A percentile compares a stretch with the other conserved stretches of the same genome.
Conservation (phyloP, 2,329 filamentous ascomycete genomes). For the Xylariaceae sp. region DNA sequence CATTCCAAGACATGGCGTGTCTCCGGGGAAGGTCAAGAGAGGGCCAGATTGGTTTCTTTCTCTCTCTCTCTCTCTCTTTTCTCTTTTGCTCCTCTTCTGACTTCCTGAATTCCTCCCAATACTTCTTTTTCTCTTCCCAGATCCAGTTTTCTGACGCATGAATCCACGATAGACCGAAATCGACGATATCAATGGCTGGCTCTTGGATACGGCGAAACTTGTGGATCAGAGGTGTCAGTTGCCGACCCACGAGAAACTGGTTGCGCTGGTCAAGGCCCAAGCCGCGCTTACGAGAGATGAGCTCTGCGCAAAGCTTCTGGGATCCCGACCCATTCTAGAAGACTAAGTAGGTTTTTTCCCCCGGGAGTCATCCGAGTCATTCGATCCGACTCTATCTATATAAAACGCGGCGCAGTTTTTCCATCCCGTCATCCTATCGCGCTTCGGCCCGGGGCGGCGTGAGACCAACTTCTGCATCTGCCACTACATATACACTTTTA, state of each 20-base stretch:
- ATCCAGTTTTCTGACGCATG: background rate
- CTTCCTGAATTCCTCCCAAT: background rate
- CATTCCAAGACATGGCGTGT: constrained; percentile 22
- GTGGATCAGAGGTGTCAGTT: constrained; percentile 34
- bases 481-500: too few relatives aligned
- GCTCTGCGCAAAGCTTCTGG: constrained; percentile 22
- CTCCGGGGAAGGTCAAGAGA: background rate
- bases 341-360: background rate
- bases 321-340: background rate
- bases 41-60: background rate
- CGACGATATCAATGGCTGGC: constrained; percentile 50
- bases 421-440: too few relatives aligned
- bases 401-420: too few relatives aligned
- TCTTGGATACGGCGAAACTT: constrained; percentile 42
- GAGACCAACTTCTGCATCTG: background rate
- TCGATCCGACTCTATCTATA: too few relatives aligned
- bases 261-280: constrained; percentile 39
- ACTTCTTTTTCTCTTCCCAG: background rate
- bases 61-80: background rate
- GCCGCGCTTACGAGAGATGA: constrained; percentile 32
- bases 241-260: constrained; percentile 37
- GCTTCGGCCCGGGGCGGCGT: too few relatives aligned
- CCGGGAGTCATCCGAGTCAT: too few relatives aligned
- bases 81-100: background rate
- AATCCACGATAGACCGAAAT: constrained; percentile 10